Percentiles rank a stretch among this genome's conserved stretches.
Conservation (phyloP, 2,329 filamentous ascomycete species). For the Fusarium sarcochroum region DNA sequence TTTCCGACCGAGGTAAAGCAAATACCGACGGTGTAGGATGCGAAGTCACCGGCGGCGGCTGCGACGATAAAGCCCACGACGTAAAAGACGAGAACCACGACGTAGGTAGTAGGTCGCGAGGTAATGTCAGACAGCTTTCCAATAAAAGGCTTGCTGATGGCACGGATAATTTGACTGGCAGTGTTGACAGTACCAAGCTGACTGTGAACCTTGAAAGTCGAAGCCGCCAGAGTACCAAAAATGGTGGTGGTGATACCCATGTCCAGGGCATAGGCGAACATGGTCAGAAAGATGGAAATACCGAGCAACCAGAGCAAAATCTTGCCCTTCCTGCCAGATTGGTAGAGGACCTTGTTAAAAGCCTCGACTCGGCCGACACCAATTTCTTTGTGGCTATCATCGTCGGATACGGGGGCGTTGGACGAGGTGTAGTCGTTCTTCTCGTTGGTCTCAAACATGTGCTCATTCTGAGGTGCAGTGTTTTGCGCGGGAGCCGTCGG, state of each 20-base stretch:
- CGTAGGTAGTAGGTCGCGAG: slow-evolving; percentile 57
- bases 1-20: slow-evolving; percentile 56
- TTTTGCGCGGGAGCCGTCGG: slow-evolving; percentile 3
- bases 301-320: slow-evolving; percentile 54
- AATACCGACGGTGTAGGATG: slow-evolving; percentile 54
- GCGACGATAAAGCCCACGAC: slow-evolving; percentile 53
- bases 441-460: slow-evolving; percentile 26
- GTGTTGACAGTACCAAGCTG: slow-evolving; percentile 52
- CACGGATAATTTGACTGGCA: slow-evolving; percentile 54
- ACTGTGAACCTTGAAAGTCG: slow-evolving; percentile 53
- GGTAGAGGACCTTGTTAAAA: slow-evolving; percentile 58
- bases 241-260: slow-evolving; percentile 54
- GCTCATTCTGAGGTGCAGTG: background rate
- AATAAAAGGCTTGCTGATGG: slow-evolving; percentile 57
- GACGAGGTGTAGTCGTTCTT: slow-evolving; percentile 28
- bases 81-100: slow-evolving; percentile 57
- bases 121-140: slow-evolving; percentile 57
- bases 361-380: slow-evolving; percentile 56
- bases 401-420: slow-evolving; percentile 21
- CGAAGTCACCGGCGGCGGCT: slow-evolving; percentile 51
- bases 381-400: slow-evolving; percentile 32
- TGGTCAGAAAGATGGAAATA: slow-evolving; percentile 54
- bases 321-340: slow-evolving; percentile 54
- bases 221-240: slow-evolving; percentile 54
- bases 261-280: slow-evolving; percentile 58